phyloP scores from a whole-genome alignment of 805 yeast species.

The Schizosaccharomyces lindneri region DNA sequence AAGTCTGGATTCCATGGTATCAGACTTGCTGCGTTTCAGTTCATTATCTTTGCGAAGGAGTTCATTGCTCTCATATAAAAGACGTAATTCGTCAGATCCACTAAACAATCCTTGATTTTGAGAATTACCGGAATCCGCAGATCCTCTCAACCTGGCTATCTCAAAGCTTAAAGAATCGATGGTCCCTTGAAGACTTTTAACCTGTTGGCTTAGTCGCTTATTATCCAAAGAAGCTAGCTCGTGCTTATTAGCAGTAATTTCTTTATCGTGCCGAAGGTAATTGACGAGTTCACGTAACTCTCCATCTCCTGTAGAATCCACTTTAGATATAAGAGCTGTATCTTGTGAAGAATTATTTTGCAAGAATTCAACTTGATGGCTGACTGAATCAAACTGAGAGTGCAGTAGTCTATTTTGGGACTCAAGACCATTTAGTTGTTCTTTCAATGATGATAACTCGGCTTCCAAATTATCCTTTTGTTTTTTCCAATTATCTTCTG shows the following conservation, averaged over 20 bases:
- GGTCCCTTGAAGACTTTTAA: constrained; percentile 11
- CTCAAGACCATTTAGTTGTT: constrained; percentile 25
- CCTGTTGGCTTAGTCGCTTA: constrained; percentile 24
- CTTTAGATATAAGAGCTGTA: background rate
- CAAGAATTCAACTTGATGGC: constrained; percentile 6
- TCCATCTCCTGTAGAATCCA: constrained; percentile 5
- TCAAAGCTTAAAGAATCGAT: constrained; percentile 18
- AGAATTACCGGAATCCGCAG: background rate
- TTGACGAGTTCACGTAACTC: constrained; percentile 28
- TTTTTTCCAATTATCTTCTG: constrained; percentile 23
- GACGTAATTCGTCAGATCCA: constrained; percentile 35
- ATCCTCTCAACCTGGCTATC: constrained; percentile 10
- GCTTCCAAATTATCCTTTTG: constrained; percentile 22
- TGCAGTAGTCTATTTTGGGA: constrained; percentile 45
- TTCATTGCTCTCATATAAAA: constrained; percentile 42
- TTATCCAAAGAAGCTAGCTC: constrained; percentile 30
- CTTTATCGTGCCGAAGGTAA: constrained; percentile 51
- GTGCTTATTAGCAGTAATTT: constrained; percentile 35
- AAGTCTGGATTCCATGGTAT: constrained; percentile 20
- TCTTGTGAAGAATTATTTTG: background rate
- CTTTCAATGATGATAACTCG: constrained; percentile 16
- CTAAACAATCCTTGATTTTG: constrained; percentile 11
- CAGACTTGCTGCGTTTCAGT: constrained; percentile 13
- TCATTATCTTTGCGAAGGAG: constrained; percentile 32
- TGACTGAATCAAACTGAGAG: constrained; percentile 33